Evolutionary conservation across 371 early-diverging fungal species (phyloP).

Genomic region (Mycotypha africana): DNA sequence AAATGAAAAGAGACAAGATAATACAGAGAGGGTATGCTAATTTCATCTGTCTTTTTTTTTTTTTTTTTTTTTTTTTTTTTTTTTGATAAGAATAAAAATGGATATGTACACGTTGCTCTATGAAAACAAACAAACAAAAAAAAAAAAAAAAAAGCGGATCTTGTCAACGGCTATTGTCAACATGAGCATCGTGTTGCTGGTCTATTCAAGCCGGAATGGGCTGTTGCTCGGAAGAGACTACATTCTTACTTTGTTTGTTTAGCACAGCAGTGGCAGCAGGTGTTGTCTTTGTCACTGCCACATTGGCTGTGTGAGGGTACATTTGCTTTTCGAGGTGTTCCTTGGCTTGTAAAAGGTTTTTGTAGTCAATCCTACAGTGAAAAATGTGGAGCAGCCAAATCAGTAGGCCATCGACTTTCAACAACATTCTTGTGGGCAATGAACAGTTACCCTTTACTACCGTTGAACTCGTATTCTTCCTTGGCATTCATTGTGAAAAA

Average conservation of each 20-base stretch:
- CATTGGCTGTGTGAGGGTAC: too few relatives aligned
- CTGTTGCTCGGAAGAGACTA: not conserved
- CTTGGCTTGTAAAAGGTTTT: conserved; percentile 2
- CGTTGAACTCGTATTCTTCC: conserved; percentile 23
- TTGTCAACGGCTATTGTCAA: not conserved
- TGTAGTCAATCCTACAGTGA: conserved; percentile 3
- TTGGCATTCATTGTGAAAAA: conserved; percentile 38
- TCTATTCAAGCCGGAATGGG: not conserved
- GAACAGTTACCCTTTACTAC: conserved; percentile 13
- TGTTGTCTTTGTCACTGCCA: not conserved
- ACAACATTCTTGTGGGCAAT: too few relatives aligned
- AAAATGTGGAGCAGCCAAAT: too few relatives aligned
- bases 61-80: too few relatives aligned
- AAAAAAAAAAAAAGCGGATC: not conserved
- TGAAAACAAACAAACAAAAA: too few relatives aligned
- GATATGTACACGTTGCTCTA: too few relatives aligned
- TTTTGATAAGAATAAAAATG: too few relatives aligned
- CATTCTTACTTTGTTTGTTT: not conserved
- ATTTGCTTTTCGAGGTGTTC: conserved; percentile 2
- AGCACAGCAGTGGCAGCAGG: not conserved
- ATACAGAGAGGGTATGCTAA: too few relatives aligned
- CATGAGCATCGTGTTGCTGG: not conserved
- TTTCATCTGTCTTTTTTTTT: too few relatives aligned
- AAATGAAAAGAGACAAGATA: too few relatives aligned
- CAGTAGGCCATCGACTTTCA: not conserved